Conservation (phyloP, 2,329 filamentous ascomycete species). For the Ceratocystis ficicola region DNA sequence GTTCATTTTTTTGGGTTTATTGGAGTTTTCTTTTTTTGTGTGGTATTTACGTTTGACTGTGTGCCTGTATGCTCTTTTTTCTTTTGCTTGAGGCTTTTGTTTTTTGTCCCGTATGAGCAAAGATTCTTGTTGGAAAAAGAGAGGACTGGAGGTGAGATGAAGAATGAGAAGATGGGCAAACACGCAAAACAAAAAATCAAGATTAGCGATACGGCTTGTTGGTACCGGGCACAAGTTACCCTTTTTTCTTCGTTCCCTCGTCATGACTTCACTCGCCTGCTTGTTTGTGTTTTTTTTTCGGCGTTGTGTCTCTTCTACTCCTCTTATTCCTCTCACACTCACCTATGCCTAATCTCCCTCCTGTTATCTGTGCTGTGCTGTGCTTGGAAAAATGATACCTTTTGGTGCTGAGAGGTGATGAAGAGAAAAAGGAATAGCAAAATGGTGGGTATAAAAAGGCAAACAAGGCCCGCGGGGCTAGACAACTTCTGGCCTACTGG, state of each 20-base stretch:
- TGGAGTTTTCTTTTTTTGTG: conserved; percentile 11
- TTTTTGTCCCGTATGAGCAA: background rate
- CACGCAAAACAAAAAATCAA: background rate
- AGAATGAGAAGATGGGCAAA: background rate
- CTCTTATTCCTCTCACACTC: no score
- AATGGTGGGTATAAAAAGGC: background rate
- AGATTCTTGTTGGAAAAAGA: background rate
- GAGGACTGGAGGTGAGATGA: background rate
- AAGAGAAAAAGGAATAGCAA: background rate
- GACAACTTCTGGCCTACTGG: background rate
- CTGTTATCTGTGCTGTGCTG: background rate
- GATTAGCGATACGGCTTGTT: no score
- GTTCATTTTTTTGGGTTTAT: conserved; percentile 12
- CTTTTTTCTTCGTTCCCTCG: no score
- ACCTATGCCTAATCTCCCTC: background rate
- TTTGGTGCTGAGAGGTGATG: background rate
- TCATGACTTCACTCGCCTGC: no score
- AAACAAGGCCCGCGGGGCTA: no score
- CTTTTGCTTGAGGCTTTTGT: background rate
- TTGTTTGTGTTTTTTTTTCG: background rate
- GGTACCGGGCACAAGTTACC: no score
- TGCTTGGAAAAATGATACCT: background rate
- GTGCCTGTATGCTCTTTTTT: background rate
- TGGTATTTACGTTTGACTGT: background rate
- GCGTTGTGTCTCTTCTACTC: background rate